These are phyloP conservation scores for Rhodotorula kratochvilovae DNA, from an alignment of 768 basidiomycete genomes.

Conservation along the genomic window DNA sequence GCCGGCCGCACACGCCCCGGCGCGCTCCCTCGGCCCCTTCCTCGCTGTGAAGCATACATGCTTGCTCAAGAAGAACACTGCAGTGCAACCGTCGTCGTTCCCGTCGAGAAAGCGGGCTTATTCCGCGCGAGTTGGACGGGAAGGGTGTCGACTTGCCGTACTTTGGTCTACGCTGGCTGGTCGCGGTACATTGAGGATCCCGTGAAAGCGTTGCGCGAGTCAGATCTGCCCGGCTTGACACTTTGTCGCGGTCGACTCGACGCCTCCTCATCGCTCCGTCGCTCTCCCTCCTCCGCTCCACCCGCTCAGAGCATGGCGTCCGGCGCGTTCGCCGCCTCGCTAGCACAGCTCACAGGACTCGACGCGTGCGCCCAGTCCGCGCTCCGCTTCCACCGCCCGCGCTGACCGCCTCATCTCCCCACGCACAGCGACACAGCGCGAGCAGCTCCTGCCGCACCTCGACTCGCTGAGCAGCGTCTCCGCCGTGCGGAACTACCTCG, in stretches of 20 bases:
- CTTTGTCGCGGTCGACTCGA: background rate
- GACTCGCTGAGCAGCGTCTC: background rate
- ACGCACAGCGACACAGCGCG: constrained; percentile 6
- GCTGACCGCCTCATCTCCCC: background rate
- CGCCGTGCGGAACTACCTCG: constrained; percentile 15
- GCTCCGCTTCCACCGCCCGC: background rate
- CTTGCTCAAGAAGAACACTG: background rate
- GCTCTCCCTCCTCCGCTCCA: background rate
- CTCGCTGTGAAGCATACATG: background rate
- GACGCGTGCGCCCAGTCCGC: background rate
- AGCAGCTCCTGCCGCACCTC: constrained; percentile 24
- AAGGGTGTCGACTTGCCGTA: too few species aligned
- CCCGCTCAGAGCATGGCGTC: background rate
- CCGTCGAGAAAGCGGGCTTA: background rate
- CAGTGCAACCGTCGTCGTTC: background rate
- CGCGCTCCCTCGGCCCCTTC: too few species aligned
- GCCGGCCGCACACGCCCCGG: too few species aligned
- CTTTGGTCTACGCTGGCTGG: too few species aligned
- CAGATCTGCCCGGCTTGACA: too few species aligned
- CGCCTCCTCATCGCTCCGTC: background rate
- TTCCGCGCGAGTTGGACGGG: background rate
- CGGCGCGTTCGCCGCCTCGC: background rate
- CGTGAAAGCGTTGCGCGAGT: too few species aligned
- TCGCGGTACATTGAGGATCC: too few species aligned
- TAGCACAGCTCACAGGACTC: constrained; percentile 29